phyloP scores from a whole-genome alignment of 2,329 filamentous ascomycete species.

The Diaporthe helianthi region DNA sequence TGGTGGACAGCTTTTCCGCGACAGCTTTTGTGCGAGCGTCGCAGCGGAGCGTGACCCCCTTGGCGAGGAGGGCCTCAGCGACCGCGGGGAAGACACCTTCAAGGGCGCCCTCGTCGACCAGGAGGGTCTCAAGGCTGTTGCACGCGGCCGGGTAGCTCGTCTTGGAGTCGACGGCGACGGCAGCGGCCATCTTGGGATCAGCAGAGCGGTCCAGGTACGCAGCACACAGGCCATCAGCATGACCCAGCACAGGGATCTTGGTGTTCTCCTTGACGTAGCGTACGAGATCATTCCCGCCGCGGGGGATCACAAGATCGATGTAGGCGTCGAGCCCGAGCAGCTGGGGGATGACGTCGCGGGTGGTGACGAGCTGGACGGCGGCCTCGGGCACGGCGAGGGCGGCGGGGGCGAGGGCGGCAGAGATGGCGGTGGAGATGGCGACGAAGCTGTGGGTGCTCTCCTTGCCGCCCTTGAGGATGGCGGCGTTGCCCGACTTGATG shows the following conservation, averaged over 20 bases:
- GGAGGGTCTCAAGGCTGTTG: slow-evolving; percentile 90
- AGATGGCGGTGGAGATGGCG: slow-evolving; percentile 87
- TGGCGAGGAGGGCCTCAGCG: slow-evolving; percentile 74
- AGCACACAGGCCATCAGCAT: slow-evolving; percentile 91
- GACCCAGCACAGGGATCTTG: slow-evolving; percentile 93
- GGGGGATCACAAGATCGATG: slow-evolving; percentile 94
- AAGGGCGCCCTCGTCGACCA: slow-evolving; percentile 79
- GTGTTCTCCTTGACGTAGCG: slow-evolving; percentile 89
- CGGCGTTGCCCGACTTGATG: slow-evolving; percentile 96
- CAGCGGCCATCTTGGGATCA: slow-evolving; percentile 72
- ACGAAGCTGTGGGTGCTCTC: slow-evolving; percentile 96
- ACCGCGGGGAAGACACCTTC: slow-evolving; percentile 72
- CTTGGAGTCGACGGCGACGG: slow-evolving; percentile 89
- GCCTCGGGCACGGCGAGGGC: slow-evolving; percentile 73
- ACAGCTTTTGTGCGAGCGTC: slow-evolving; percentile 73
- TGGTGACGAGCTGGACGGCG: slow-evolving; percentile 92
- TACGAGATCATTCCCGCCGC: slow-evolving; percentile 89
- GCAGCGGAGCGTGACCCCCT: slow-evolving; percentile 84
- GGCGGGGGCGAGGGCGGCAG: slow-evolving; percentile 73
- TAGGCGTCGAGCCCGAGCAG: slow-evolving; percentile 85
- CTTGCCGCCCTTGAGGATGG: slow-evolving; percentile 95
- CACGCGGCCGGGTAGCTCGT: slow-evolving; percentile 94
- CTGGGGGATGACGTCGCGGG: slow-evolving; percentile 86
- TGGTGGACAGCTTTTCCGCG: slow-evolving; percentile 57
- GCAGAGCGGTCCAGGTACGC: slow-evolving; percentile 85